phyloP scores from a whole-genome alignment of 129 eudicot genomes.

The Saussurea involucrata region DNA sequence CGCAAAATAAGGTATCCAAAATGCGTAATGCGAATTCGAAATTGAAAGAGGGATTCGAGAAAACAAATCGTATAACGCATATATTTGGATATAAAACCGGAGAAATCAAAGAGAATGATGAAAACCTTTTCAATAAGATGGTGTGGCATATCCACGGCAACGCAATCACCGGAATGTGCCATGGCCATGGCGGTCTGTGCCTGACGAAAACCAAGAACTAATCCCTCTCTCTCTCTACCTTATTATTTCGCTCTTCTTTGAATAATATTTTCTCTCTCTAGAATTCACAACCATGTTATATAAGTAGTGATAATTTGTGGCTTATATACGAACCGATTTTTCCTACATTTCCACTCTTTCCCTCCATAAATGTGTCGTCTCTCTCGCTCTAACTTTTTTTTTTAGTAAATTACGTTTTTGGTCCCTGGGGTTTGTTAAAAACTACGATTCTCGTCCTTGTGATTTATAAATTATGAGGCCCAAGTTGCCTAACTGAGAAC shows the following conservation, averaged over 20 bases:
- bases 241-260: background rate
- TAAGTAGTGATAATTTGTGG: conserved; percentile 33
- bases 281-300: background rate
- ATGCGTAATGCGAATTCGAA: background rate
- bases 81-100: background rate
- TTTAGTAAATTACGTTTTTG: background rate
- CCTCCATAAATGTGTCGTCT: background rate
- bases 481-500: no score
- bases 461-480: background rate
- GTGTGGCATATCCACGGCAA: conserved; percentile 67
- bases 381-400: no score
- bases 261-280: conserved; percentile 4
- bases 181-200: conserved; percentile 66
- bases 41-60: background rate
- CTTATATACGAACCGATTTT: conserved; percentile 48
- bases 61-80: background rate
- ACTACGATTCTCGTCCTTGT: background rate
- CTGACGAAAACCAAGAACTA: conserved; percentile 27
- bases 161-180: conserved; percentile 60
- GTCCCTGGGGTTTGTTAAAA: background rate
- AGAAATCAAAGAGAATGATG: background rate
- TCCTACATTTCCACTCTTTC: conserved; percentile 17
- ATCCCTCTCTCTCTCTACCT: conserved; percentile 17
- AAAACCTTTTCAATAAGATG: conserved; percentile 78
- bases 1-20: background rate